Evolutionary conservation across 129 eudicot species (phyloP), one percentile per base, ranked within the genome.

Genomic region (Dittrichia graveolens): DNA sequence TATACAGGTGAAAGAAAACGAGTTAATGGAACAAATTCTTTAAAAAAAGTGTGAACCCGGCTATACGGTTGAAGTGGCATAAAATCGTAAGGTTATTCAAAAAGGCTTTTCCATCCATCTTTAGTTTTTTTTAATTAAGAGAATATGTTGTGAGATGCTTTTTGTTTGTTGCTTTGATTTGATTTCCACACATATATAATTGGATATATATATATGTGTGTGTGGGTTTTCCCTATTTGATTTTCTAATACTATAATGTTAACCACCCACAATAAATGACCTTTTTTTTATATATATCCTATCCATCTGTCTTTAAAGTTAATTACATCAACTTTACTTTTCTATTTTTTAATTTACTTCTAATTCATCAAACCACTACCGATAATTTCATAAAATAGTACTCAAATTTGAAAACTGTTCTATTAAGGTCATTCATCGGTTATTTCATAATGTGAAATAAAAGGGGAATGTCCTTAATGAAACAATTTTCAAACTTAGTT

Each of bases 101-200:
- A 0, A 67, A 67, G 61, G 65, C 13, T 50, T 61, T 70, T 61
- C 72, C 31, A 0, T 24, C 31, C 0, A 24, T 24, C 2, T 61
- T 41, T 61, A 16, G 3, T n/a, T 10, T 52, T 78, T 37, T 47
- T 55, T 41, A 43, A 46, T 77, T 39, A 38, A 52, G 72, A 70
- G 79, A 74, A 48, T 67, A 8, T 64, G 74, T 74, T 67, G 69
- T 70, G 60, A 75, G 83, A 81, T 73, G 75, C 77, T 72, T 78
- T 78, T 53, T 60, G 60, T 79, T 46, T 65, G 24, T 85, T 72
- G 78, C 86, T 83, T 83, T 85, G 81, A 45, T 83, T 83, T 85
- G 81, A 45, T 85, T 85, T 78, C 84, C 83, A 76, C 83, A 82
- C 88, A 73, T n/a, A n/a, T n/a, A n/a, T 66, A 0, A 24, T 61